Evolutionary conservation across 352 stramenopile genomes (phyloP).

Genomic region (Halophytophthora polymorphica): DNA sequence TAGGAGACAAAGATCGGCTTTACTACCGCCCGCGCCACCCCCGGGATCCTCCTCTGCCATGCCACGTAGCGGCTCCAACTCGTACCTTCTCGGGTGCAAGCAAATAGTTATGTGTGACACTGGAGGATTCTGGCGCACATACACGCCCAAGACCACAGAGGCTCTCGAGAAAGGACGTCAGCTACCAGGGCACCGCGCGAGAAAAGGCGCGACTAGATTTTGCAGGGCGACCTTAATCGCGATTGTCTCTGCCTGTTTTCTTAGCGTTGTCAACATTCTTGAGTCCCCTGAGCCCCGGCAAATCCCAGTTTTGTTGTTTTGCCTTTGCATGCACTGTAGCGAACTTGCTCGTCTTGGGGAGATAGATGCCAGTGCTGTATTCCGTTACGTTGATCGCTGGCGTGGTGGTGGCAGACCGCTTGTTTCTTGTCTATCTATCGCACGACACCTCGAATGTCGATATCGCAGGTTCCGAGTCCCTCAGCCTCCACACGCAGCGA

Average conservation of each 20-base stretch:
- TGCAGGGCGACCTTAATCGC: not conserved
- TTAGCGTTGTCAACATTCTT: no score
- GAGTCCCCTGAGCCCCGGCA: no score
- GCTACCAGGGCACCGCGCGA: not conserved
- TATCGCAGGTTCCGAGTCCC: slow-evolving; percentile 36
- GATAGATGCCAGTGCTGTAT: no score
- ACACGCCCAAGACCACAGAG: not conserved
- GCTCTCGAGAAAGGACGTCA: not conserved
- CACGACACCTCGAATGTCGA: slow-evolving; percentile 50
- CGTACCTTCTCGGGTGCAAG: no score
- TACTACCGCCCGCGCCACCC: not conserved
- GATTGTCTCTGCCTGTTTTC: not conserved
- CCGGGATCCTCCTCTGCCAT: not conserved
- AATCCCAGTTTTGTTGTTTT: slow-evolving; percentile 1
- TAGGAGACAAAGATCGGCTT: slow-evolving; percentile 1
- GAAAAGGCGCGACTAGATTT: not conserved
- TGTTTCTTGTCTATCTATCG: no score
- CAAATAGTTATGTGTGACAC: no score
- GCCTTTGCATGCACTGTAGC: not conserved
- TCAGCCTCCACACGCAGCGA: slow-evolving; percentile 53
- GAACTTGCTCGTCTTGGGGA: not conserved
- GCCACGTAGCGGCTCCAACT: no score
- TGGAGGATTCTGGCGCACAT: not conserved
- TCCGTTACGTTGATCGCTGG: no score
- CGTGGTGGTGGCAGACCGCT: no score